phyloP scores from a whole-genome alignment of 179 eudicot species.

The Beta lomatogona region DNA sequence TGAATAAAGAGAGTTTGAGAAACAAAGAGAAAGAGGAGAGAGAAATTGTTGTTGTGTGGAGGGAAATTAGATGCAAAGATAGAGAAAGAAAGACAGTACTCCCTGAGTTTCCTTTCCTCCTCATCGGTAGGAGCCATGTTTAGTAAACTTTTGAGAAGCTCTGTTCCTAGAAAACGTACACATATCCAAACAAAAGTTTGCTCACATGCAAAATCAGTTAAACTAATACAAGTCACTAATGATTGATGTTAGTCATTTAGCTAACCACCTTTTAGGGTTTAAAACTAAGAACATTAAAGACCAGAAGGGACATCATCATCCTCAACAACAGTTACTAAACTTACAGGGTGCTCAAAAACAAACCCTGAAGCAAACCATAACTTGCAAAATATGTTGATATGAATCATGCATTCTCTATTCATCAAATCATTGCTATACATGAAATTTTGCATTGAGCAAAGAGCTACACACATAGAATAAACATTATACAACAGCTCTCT shows the following conservation, averaged over 20 bases:
- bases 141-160: too few species aligned
- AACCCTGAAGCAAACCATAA: not conserved
- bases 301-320: not conserved
- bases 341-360: too few species aligned
- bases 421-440: conserved; percentile 37
- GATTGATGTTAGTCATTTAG: not conserved
- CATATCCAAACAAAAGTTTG: not conserved
- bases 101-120: too few species aligned
- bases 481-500: conserved; percentile 39
- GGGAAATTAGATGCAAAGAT: too few species aligned
- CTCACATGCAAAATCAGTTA: not conserved
- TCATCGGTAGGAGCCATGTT: too few species aligned
- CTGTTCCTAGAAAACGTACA: too few species aligned
- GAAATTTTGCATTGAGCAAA: conserved; percentile 24
- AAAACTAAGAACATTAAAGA: too few species aligned
- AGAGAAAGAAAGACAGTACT: too few species aligned
- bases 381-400: conserved; percentile 9
- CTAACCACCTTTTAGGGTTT: too few species aligned
- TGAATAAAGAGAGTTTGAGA: too few species aligned
- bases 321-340: not conserved
- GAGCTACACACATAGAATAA: conserved; percentile 34
- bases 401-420: conserved; percentile 31
- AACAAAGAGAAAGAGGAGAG: too few species aligned
- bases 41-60: too few species aligned
- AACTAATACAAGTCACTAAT: not conserved